Evolutionary conservation across 164 flowering plant genomes (phyloP), one percentile per base, ranked within the genome.

Genomic region (Paratinospora sagittata): DNA sequence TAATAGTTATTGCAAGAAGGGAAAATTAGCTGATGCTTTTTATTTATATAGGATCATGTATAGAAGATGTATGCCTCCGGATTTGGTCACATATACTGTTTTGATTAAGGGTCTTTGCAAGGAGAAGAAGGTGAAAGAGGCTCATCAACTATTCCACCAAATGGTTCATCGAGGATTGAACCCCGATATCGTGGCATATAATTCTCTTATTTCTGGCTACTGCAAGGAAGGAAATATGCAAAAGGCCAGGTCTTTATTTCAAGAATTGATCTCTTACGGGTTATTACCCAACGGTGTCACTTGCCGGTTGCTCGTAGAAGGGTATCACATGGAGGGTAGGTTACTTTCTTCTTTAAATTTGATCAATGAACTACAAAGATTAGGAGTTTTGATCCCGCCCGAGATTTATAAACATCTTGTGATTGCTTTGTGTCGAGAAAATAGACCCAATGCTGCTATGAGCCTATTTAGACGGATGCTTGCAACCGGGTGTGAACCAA

Each of bases 11-110:
- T 89, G 97, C 74, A 84, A 73, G 73, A 84, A 81, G 70, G 82
- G 89, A 16, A 90, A 86, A 76, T 65, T 92, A 78, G 84, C 81
- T 37, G 90, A 92, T 69, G 97, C 96, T 5, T 82, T 92, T 76
- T 82, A 88, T 76, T 75, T 95, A 78, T 92, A 88, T 71, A 83
- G 78, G 80, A 89, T 95, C 60, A 95, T 95, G 98, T 87, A 79
- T 65, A 76, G 80, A 73, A 85, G 99, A 69, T 78, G 85, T 13
- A 84, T 90, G 57, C 16, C 78, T 19, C 96, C 97, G 0, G 88
- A 95, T 84, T 64, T 95, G 84, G 84, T 95, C 49, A 75, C 99
- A 0, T 85, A 88, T 76, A 91, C 97, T 13, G 64, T 88, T 36
- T 76, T 95, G 82, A 85, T 95, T 76, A 89, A 84, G 55, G 97